Evolutionary conservation across 2,329 filamentous ascomycete species (phyloP).

Genomic region (Fusarium poae): DNA sequence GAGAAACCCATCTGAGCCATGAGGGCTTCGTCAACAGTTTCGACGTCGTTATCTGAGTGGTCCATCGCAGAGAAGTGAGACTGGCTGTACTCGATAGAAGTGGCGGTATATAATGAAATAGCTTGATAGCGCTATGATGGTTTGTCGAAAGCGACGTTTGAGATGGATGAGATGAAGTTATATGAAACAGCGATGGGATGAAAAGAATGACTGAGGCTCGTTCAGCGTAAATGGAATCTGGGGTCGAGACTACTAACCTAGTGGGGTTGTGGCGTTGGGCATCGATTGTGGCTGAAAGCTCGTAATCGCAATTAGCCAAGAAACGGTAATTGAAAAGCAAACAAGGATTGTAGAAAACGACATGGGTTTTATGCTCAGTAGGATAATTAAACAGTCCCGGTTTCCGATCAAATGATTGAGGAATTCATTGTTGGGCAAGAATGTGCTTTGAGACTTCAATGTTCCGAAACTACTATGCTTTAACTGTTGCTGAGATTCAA

Average conservation of each 20-base stretch:
- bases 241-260: slow-evolving; percentile 45
- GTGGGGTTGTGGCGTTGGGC: slow-evolving; percentile 36
- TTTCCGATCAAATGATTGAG: background rate
- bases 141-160: slow-evolving; percentile 11
- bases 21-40: slow-evolving; percentile 56
- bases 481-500: background rate
- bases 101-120: background rate
- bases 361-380: background rate
- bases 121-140: background rate
- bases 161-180: slow-evolving; percentile 15
- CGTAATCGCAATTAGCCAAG: background rate
- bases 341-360: slow-evolving; percentile 3
- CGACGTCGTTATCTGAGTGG: slow-evolving; percentile 19
- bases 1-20: slow-evolving; percentile 81
- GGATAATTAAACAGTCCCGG: background rate
- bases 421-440: background rate
- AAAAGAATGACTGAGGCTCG: slow-evolving; percentile 31
- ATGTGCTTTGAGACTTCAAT: background rate
- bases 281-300: slow-evolving; percentile 27
- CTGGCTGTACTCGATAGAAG: background rate
- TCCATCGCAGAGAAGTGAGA: slow-evolving; percentile 12
- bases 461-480: background rate
- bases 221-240: slow-evolving; percentile 42
- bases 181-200: slow-evolving; percentile 25
- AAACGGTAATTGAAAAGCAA: slow-evolving; percentile 3